Conservation (phyloP, 2,329 filamentous ascomycete genomes). For the Botrytis galanthina region DNA sequence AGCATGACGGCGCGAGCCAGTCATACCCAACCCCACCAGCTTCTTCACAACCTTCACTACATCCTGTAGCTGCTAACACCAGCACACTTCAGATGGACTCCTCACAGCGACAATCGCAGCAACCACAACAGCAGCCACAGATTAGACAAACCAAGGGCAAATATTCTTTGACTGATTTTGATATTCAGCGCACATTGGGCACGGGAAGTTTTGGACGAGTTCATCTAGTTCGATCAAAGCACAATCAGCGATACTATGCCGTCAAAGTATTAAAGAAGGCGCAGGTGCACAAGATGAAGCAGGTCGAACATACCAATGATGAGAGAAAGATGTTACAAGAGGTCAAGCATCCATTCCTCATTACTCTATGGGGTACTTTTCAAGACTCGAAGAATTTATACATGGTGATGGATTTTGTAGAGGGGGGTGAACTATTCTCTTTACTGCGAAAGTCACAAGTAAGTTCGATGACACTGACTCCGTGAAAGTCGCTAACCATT, state of each 20-base stretch:
- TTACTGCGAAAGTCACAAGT: constrained; percentile 88
- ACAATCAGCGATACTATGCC: constrained; percentile 97
- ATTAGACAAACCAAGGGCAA: constrained; percentile 87
- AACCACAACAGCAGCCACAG: constrained; percentile 26
- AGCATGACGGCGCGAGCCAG: constrained; percentile 47
- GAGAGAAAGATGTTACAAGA: constrained; percentile 93
- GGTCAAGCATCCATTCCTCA: constrained; percentile 96
- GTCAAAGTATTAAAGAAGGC: constrained; percentile 98
- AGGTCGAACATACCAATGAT: constrained; percentile 98
- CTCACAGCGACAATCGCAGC: constrained; percentile 22
- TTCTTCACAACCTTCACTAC: constrained; percentile 14
- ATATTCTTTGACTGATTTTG: constrained; percentile 90
- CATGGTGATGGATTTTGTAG: constrained; percentile 99
- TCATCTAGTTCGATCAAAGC: constrained; percentile 93
- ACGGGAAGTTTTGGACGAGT: constrained; percentile 97
- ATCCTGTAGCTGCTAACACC: constrained; percentile 11
- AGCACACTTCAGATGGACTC: constrained; percentile 14
- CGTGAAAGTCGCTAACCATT: constrained; percentile 19
- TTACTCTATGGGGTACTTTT: constrained; percentile 98
- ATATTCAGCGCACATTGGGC: constrained; percentile 84
- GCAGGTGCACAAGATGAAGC: constrained; percentile 99
- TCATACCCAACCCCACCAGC: constrained; percentile 33
- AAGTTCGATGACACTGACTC: constrained; percentile 32
- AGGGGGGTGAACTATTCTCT: constrained; percentile 96
- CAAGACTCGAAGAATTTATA: constrained; percentile 94